Conservation (phyloP, 345 rosid genomes). For the Acer yangbiense region DNA sequence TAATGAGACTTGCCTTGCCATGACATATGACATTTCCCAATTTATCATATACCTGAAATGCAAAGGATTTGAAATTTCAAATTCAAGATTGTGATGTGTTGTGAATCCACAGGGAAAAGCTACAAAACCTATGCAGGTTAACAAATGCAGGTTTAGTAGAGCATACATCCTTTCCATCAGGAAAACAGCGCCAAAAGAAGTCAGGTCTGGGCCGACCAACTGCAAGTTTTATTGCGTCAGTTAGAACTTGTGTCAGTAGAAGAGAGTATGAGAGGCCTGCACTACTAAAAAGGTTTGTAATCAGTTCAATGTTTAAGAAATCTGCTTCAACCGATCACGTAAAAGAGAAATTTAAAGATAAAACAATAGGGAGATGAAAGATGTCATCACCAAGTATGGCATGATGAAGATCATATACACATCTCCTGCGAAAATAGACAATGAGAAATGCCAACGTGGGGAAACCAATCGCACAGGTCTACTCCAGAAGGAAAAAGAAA, state of each 20-base stretch:
- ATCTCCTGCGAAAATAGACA: conserved; percentile 63
- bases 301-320: conserved; percentile 17
- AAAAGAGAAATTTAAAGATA: conserved; percentile 3
- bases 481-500: conserved; percentile 19
- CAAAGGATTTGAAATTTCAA: conserved; percentile 15
- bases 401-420: conserved; percentile 91
- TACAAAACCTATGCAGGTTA: not conserved
- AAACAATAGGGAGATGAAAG: not conserved
- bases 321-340: not conserved
- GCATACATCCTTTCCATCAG: conserved; percentile 85
- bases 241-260: conserved; percentile 65
- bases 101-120: not conserved
- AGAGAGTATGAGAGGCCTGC: conserved; percentile 80
- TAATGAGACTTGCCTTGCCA: conserved; percentile 62
- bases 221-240: conserved; percentile 80
- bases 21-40: conserved; percentile 77
- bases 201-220: conserved; percentile 94
- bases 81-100: conserved; percentile 10
- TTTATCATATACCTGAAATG: conserved; percentile 60
- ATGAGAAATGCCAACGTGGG: conserved; percentile 62
- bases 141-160: conserved; percentile 16
- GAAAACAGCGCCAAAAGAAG: conserved; percentile 97
- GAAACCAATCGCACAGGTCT: conserved; percentile 64
- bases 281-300: conserved; percentile 10
- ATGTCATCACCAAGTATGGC: conserved; percentile 63